Conservation (phyloP, 345 rosid species). For the Salix purpurea region DNA sequence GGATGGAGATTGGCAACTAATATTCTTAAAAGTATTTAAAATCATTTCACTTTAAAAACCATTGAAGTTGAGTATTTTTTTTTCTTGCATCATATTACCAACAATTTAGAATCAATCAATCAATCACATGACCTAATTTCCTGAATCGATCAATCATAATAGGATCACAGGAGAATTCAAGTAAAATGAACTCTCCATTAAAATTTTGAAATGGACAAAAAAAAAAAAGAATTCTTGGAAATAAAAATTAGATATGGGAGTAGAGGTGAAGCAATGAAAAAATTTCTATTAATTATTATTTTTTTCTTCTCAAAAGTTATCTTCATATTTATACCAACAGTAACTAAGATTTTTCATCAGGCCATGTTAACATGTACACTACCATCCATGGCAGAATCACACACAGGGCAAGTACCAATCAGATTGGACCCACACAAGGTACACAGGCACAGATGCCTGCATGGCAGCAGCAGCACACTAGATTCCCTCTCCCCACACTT, state of each 20-base stretch:
- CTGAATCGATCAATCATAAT: too few relatives aligned
- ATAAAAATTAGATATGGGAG: neutral
- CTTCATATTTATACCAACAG: neutral
- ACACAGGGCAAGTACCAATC: slow-evolving; percentile 44
- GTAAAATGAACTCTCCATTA: too few relatives aligned
- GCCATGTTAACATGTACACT: slow-evolving; percentile 70
- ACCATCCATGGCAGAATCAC: slow-evolving; percentile 46
- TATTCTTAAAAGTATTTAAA: too few relatives aligned
- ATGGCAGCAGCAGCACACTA: slow-evolving; percentile 72
- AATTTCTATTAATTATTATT: slow-evolving; percentile 7
- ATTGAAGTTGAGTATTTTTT: too few relatives aligned
- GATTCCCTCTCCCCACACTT: slow-evolving; percentile 66
- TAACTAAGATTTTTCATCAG: slow-evolving; percentile 1
- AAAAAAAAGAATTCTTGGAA: too few relatives aligned
- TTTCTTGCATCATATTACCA: too few relatives aligned
- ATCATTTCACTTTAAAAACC: too few relatives aligned
- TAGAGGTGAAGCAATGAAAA: slow-evolving; percentile 4
- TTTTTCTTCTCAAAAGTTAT: neutral
- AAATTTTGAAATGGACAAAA: too few relatives aligned
- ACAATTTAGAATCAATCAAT: neutral
- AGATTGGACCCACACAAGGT: slow-evolving; percentile 56
- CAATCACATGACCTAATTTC: neutral
- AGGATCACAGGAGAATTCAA: too few relatives aligned
- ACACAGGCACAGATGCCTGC: slow-evolving; percentile 84
- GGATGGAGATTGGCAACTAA: too few relatives aligned